Percentiles rank a stretch among this genome's conserved stretches.
Evolutionary conservation across 2,329 filamentous ascomycete genomes (phyloP).

Genomic region (Colletotrichum viniferum): DNA sequence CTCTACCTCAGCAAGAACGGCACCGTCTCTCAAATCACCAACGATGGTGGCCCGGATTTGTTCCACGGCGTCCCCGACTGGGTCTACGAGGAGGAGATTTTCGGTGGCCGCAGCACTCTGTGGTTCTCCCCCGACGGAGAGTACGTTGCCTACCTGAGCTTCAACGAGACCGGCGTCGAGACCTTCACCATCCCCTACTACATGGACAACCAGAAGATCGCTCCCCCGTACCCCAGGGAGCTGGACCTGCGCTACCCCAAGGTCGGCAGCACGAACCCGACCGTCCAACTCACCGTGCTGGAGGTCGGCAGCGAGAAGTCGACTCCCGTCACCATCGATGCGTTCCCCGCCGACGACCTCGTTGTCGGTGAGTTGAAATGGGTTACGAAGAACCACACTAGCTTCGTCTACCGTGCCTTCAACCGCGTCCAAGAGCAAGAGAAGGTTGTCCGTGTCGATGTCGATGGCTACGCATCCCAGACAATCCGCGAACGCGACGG

Average conservation of each 20-base stretch:
- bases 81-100: constrained; percentile 80
- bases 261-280: constrained; percentile 71
- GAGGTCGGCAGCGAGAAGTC: constrained; percentile 51
- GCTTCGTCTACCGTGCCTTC: constrained; percentile 67
- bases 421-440: constrained; percentile 72
- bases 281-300: constrained; percentile 64
- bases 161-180: constrained; percentile 76
- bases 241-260: constrained; percentile 72
- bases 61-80: constrained; percentile 73
- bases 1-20: constrained; percentile 64
- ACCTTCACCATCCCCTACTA: constrained; percentile 72
- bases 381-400: constrained; percentile 66
- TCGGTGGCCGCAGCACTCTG: constrained; percentile 78
- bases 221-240: constrained; percentile 65
- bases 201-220: constrained; percentile 61
- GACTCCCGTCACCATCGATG: constrained; percentile 54
- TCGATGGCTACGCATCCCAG: constrained; percentile 47
- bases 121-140: constrained; percentile 96
- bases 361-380: constrained; percentile 72
- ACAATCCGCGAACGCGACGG: constrained; percentile 63
- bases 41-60: constrained; percentile 62
- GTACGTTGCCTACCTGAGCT: constrained; percentile 88
- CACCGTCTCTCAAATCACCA: constrained; percentile 60
- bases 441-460: constrained; percentile 65
- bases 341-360: constrained; percentile 63